phyloP scores from a whole-genome alignment of 139 green algal genomes.

The Protoeuglena noctilucae region DNA sequence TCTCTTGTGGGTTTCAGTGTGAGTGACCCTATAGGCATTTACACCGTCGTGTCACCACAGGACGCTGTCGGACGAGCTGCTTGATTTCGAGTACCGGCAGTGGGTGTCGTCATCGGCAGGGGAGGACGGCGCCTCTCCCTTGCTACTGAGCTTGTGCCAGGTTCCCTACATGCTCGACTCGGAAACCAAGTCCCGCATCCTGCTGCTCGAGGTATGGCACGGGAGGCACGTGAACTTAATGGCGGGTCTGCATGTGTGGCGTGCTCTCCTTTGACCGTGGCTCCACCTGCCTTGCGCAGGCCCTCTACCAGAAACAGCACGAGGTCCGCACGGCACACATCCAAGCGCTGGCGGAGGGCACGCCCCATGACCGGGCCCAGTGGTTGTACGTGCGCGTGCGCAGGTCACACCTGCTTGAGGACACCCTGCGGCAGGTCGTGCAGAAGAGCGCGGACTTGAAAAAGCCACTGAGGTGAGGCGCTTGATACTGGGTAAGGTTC shows the following conservation, averaged over 20 bases:
- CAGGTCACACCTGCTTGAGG: slow-evolving; percentile 49
- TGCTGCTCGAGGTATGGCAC: slow-evolving; percentile 47
- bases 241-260: slow-evolving; percentile 6
- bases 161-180: slow-evolving; percentile 12
- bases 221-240: slow-evolving; percentile 8
- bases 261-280: not conserved
- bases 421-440: slow-evolving; percentile 64
- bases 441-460: slow-evolving; percentile 29
- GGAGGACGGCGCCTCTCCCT: not conserved
- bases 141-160: slow-evolving; percentile 22
- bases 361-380: not conserved
- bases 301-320: slow-evolving; percentile 32
- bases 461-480: slow-evolving; percentile 56
- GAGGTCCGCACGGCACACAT: slow-evolving; percentile 31
- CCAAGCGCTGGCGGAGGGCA: slow-evolving; percentile 9
- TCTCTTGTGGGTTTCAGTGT: too few relatives aligned
- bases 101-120: not conserved
- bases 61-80: not conserved
- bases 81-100: not conserved
- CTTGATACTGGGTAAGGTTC: not conserved
- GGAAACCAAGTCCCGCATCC: slow-evolving; percentile 27
- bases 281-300: slow-evolving; percentile 31
- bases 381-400: slow-evolving; percentile 40
- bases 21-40: too few relatives aligned
- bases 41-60: too few relatives aligned